A percentile compares a stretch with the other conserved stretches of the same genome.
phyloP scores from a whole-genome alignment of 2,329 filamentous ascomycete genomes.

The Rhynchosporium secalis region DNA sequence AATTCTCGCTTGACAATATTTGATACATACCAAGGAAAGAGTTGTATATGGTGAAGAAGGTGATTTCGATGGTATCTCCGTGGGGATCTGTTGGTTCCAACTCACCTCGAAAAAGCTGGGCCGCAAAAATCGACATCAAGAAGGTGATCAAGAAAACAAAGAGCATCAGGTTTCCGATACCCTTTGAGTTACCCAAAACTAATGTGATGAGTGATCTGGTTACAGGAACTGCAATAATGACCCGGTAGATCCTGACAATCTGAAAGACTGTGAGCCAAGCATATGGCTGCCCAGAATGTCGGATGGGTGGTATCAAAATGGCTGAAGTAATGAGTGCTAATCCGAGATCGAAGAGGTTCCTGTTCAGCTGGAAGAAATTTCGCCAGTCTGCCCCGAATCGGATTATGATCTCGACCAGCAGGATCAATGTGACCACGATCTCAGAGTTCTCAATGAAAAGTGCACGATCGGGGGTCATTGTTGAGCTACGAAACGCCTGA shows the following conservation, averaged over 20 bases:
- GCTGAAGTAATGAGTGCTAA: constrained; percentile 80
- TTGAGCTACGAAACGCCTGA: constrained; percentile 74
- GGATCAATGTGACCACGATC: constrained; percentile 71
- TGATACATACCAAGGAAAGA: constrained; percentile 98
- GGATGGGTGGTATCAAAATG: constrained; percentile 83
- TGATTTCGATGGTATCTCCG: constrained; percentile 66
- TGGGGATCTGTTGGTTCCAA: constrained; percentile 63
- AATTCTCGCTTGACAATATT: constrained; percentile 92
- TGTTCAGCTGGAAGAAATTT: constrained; percentile 69
- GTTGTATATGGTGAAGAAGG: constrained; percentile 91
- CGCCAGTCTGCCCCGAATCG: constrained; percentile 80
- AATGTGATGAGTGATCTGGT: constrained; percentile 83
- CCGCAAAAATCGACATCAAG: constrained; percentile 87
- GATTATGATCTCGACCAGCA: constrained; percentile 80
- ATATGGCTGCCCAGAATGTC: constrained; percentile 69
- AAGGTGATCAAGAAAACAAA: constrained; percentile 97
- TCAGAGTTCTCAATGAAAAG: constrained; percentile 72
- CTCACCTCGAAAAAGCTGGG: constrained; percentile 88
- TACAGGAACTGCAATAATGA: constrained; percentile 85
- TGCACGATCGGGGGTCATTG: constrained; percentile 64
- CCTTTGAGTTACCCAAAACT: constrained; percentile 86
- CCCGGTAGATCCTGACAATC: constrained; percentile 85
- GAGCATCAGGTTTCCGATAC: constrained; percentile 90
- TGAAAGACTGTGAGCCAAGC: constrained; percentile 92
- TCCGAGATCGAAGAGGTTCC: constrained; percentile 77